Evolutionary conservation across 495 filamentous ascomycete genomes (phyloP).

Genomic region (Lophiotrema nucula): DNA sequence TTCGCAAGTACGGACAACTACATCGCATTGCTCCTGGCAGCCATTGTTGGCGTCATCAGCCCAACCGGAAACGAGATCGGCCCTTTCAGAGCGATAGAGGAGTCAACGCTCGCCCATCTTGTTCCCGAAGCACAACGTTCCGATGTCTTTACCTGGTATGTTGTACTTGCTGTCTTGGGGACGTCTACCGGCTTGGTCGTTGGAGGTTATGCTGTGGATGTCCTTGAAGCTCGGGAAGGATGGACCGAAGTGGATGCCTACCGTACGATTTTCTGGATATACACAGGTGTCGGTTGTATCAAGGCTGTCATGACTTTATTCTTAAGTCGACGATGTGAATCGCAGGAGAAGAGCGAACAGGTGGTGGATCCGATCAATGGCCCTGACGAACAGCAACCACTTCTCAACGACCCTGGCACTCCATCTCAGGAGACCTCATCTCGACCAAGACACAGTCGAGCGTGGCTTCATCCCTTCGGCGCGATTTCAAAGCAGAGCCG

Average conservation of each 20-base stretch:
- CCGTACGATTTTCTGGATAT: slow-evolving; percentile 66
- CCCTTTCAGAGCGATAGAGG: slow-evolving; percentile 83
- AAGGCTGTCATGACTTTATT: slow-evolving; percentile 62
- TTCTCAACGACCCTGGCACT: not conserved
- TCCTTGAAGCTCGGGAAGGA: slow-evolving; percentile 47
- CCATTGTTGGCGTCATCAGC: slow-evolving; percentile 79
- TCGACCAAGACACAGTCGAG: no score
- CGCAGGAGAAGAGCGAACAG: slow-evolving; percentile 11
- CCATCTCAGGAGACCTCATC: not conserved
- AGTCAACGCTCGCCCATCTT: slow-evolving; percentile 75
- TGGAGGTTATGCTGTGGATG: slow-evolving; percentile 64
- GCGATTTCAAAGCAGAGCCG: slow-evolving; percentile 40
- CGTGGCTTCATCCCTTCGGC: slow-evolving; percentile 23
- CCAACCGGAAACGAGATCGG: slow-evolving; percentile 53
- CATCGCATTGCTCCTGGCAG: slow-evolving; percentile 70
- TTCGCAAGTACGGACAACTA: slow-evolving; percentile 70
- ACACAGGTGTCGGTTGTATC: slow-evolving; percentile 63
- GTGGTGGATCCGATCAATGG: slow-evolving; percentile 18
- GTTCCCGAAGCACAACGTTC: slow-evolving; percentile 58
- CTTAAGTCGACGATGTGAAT: slow-evolving; percentile 62
- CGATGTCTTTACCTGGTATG: slow-evolving; percentile 84
- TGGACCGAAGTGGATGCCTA: slow-evolving; percentile 64
- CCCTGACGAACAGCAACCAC: slow-evolving; percentile 15
- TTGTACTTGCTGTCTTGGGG: slow-evolving; percentile 62
- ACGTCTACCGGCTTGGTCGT: slow-evolving; percentile 63